Evolutionary conservation across 2,329 filamentous ascomycete species (phyloP), one percentile per base, ranked within the genome.

Genomic region (Paracoccidioides lutzii): DNA sequence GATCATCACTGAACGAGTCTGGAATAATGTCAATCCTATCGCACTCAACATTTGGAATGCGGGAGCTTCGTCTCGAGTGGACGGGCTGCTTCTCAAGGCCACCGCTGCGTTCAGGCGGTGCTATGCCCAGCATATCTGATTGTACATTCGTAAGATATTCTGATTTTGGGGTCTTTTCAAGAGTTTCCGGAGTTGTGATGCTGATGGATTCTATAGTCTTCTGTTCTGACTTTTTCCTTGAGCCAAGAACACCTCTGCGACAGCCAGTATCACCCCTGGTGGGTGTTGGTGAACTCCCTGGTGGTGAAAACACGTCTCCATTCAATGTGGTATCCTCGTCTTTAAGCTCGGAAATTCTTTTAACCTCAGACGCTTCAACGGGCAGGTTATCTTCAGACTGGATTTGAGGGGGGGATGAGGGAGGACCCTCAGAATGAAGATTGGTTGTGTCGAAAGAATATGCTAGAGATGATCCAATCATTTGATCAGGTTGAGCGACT

Each of bases 1-100:
- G 65, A 35, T 75, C 70, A 56, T 75, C 71, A 42, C 68, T 68
- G 49, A 68, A 70, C 22, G 65, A 68, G 55, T 71, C 67, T 5
- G 63, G 59, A 49, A 64, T 65, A 57, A 62, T 63, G 14, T 66
- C 63, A 5, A 53, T 38, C 51, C 53, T 46, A 40, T 52, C 48
- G 28, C n/a, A 43, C 9, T 22, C n/a, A 43, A 32, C 5, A 28
- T 15, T 50, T 28, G 50, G 9, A n/a, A 41, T 32, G 37, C 15
- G 37, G 33, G 22, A 7, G 44, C 51, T 32, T 50, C 40, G 15
- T 32, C 46, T 28, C 44, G 54, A 9, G 48, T 10, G 30, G 51
- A 22, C 5, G 52, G n/a, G 43, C 15, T 49, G 43, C 32, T 33
- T 46, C 9, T 40, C 38, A n/a, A 53, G 8, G 14, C 37, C 46